These are phyloP conservation scores for Fusarium sp. DNA, from an alignment of 2,329 filamentous ascomycete genomes.

Conservation along the genomic window DNA sequence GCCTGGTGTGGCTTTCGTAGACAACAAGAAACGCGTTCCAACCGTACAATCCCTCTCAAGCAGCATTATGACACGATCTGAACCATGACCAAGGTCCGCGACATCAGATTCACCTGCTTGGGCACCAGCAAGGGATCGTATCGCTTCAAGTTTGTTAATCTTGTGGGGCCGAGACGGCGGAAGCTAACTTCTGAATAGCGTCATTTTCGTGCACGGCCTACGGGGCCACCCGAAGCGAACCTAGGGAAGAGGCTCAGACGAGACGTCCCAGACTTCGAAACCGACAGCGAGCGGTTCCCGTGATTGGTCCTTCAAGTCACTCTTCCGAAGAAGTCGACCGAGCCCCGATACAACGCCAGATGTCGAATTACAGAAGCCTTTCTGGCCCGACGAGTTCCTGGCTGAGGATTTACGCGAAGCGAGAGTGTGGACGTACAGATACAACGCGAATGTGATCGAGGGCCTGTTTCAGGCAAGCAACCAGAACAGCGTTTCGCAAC, in stretches of 20 bases:
- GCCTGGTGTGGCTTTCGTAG: not conserved
- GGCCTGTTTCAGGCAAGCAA: slow-evolving; percentile 52
- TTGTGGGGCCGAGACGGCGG: not conserved
- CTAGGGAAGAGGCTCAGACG: slow-evolving; percentile 42
- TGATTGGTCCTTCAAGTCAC: not conserved
- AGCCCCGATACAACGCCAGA: not conserved
- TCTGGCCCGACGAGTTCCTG: slow-evolving; percentile 46
- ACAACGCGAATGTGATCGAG: slow-evolving; percentile 52
- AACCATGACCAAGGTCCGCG: not conserved
- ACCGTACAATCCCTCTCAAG: not conserved
- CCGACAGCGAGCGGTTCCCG: not conserved
- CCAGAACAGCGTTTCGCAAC: slow-evolving; percentile 52
- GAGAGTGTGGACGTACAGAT: slow-evolving; percentile 55
- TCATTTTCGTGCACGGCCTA: slow-evolving; percentile 52
- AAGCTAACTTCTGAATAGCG: slow-evolving; percentile 34
- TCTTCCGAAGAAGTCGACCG: not conserved
- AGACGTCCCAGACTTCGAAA: not conserved
- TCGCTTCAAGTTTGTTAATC: not conserved
- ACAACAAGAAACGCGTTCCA: not conserved
- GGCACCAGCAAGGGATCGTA: not conserved
- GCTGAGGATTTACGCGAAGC: slow-evolving; percentile 50
- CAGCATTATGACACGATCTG: not conserved
- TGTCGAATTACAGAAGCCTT: slow-evolving; percentile 31
- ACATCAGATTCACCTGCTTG: not conserved
- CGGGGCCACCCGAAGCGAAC: slow-evolving; percentile 49